These are phyloP conservation scores for Pythium rishiriense DNA, from an alignment of 352 stramenopile genomes.

Conservation along the genomic window DNA sequence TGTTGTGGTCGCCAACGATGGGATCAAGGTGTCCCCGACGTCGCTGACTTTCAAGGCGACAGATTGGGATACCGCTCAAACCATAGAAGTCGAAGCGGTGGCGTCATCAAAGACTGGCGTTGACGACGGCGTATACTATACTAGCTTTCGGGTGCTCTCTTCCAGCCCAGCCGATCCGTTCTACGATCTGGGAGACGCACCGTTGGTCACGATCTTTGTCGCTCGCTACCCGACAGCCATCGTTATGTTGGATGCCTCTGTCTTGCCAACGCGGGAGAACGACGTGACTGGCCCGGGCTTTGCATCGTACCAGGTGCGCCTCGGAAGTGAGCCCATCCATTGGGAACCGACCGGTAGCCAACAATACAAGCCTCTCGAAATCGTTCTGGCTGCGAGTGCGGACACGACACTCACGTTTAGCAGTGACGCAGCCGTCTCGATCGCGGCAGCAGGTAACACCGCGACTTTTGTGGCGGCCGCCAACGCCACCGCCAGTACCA, in stretches of 20 bases:
- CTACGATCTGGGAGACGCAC: conserved; percentile 37
- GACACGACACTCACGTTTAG: conserved; percentile 54
- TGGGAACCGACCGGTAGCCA: conserved; percentile 43
- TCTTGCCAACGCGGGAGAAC: conserved; percentile 39
- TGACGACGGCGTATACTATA: conserved; percentile 28
- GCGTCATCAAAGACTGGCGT: conserved; percentile 1
- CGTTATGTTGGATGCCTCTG: conserved; percentile 44
- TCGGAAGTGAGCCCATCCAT: conserved; percentile 62
- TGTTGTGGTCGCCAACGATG: conserved; percentile 21
- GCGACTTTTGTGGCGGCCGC: conserved; percentile 36
- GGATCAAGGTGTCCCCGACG: conserved; percentile 33
- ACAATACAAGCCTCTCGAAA: conserved; percentile 40
- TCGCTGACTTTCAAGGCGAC: conserved; percentile 32
- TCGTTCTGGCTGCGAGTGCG: conserved; percentile 34
- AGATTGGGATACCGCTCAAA: conserved; percentile 33
- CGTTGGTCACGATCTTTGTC: conserved; percentile 37
- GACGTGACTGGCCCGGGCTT: conserved; percentile 12
- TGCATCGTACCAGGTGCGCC: conserved; percentile 36
- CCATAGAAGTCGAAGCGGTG: conserved; percentile 29
- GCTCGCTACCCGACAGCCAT: conserved; percentile 39
- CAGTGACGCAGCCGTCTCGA: conserved; percentile 8
- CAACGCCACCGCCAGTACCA: conserved; percentile 55
- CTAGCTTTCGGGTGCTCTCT: conserved; percentile 24
- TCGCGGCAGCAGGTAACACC: conserved; percentile 12
- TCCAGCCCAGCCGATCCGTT: conserved; percentile 36